Evolutionary conservation across 768 basidiomycete genomes (phyloP), one percentile per base, ranked within the genome.

Genomic region (Collybiopsis confluens): DNA sequence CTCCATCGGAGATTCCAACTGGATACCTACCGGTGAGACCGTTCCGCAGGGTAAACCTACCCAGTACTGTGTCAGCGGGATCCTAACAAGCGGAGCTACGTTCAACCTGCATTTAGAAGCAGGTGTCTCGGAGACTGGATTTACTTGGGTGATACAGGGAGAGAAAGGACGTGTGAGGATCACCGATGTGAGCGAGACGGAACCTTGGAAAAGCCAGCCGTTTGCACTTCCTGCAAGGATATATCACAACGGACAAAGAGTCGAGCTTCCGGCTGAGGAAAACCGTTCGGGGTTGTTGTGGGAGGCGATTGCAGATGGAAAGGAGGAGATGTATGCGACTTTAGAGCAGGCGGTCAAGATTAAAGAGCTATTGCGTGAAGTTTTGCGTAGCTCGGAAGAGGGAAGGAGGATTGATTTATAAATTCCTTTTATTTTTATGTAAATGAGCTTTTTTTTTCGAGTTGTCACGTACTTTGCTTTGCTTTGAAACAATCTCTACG

Each of bases 111-210:
- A 49, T 6, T 7, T 40, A 1, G 27, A 53, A 23, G 48, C 54
- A 1, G 58, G 61, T 7, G 55, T 55, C 3, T 69, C 66, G 3
- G 56, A 67, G 23, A 59, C 52, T 18, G 57, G 61, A 2, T 59
- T 73, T 21, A 36, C 60, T 6, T 72, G 70, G 70, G 58, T 62
- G 52, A 71, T 60, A 50, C 33, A 55, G 41, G 45, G 61, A 62
- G 58, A 64, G 60, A 54, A 59, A 54, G 58, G 41, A 58, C n/a
- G 45, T 61, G 55, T 61, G 52, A 10, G 54, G 56, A 51, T 56
- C 47, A 16, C 2, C 35, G 55, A 42, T 51, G 54, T n/a, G n/a
- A n/a, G n/a, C n/a, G n/a, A n/a, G n/a, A n/a, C 26, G 15, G 41
- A 41, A 35, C 23, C 30, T 16, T 16, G 36, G 46, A 28, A 40